These are phyloP conservation scores for Sporothrix curviconia DNA, from an alignment of 2,329 filamentous ascomycete genomes.

Conservation along the genomic window DNA sequence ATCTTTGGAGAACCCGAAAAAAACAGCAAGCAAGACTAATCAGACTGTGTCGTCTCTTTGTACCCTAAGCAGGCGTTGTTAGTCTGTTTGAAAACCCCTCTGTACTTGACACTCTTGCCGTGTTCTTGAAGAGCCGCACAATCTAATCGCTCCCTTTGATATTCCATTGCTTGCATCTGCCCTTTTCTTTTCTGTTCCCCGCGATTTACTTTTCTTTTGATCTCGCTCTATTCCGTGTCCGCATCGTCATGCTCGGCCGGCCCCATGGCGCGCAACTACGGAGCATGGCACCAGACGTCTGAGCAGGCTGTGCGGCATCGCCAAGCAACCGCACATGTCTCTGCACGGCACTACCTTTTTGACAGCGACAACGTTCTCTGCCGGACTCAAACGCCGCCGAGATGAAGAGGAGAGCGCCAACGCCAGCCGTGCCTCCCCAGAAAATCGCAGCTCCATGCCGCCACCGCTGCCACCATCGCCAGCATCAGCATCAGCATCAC, in stretches of 20 bases:
- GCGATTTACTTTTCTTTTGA: neutral
- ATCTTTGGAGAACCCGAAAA: neutral
- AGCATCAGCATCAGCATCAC: neutral
- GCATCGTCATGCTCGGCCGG: neutral
- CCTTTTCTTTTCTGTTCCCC: neutral
- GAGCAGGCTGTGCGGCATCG: conserved; percentile 15
- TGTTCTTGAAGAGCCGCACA: too few relatives aligned
- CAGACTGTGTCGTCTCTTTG: too few relatives aligned
- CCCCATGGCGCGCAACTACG: conserved; percentile 14
- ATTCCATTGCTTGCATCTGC: neutral
- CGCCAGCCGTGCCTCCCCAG: too few relatives aligned
- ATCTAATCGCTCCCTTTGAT: too few relatives aligned
- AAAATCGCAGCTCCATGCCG: neutral
- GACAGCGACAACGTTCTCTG: neutral
- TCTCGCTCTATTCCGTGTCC: neutral
- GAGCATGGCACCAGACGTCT: conserved; percentile 19
- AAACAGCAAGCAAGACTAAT: too few relatives aligned
- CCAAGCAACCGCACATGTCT: neutral
- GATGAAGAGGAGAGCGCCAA: neutral
- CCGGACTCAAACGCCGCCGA: conserved; percentile 12
- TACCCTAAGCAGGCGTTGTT: too few relatives aligned
- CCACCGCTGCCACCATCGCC: neutral
- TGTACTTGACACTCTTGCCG: too few relatives aligned
- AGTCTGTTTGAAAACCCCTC: neutral
- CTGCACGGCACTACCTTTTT: conserved; percentile 3